Percentiles rank a stretch among this genome's conserved stretches.
These are phyloP conservation scores for Ophiocordyceps camponoti-saundersi DNA, from an alignment of 2,329 filamentous ascomycete genomes.

Conservation along the genomic window DNA sequence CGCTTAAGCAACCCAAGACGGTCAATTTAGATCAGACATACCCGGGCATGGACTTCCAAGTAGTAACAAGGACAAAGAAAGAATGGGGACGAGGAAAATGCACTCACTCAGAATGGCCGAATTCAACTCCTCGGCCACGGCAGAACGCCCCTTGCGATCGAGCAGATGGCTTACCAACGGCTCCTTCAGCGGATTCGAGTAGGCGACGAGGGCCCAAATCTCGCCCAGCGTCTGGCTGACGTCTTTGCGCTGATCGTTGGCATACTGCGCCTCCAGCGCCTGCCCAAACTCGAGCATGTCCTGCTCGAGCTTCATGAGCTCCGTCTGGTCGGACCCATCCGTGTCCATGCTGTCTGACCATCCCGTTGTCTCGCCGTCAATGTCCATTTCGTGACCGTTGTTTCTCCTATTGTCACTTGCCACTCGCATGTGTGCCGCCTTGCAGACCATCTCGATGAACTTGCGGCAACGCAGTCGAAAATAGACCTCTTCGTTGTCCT, in stretches of 20 bases:
- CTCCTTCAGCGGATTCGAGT: constrained; percentile 62
- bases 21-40: no score
- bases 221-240: constrained; percentile 60
- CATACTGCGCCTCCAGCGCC: constrained; percentile 61
- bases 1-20: constrained; percentile 29
- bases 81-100: no score
- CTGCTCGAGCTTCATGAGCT: constrained; percentile 34
- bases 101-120: constrained; percentile 73
- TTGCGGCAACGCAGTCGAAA: constrained; percentile 81
- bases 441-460: constrained; percentile 87
- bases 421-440: constrained; percentile 47
- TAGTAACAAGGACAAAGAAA: not conserved
- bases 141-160: constrained; percentile 54
- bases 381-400: constrained; percentile 29
- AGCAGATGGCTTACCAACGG: constrained; percentile 61
- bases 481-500: constrained; percentile 66
- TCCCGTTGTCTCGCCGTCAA: constrained; percentile 37
- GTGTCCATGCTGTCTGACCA: constrained; percentile 37
- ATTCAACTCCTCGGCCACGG: constrained; percentile 86
- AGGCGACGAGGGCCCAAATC: constrained; percentile 79
- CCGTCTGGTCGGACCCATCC: constrained; percentile 22
- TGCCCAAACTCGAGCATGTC: constrained; percentile 68
- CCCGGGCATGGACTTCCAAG: constrained; percentile 5
- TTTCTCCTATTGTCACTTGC: constrained; percentile 24
- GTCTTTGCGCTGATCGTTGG: constrained; percentile 50